Conservation (phyloP, 2,329 filamentous ascomycete genomes). For the Raffaelea arxii region DNA sequence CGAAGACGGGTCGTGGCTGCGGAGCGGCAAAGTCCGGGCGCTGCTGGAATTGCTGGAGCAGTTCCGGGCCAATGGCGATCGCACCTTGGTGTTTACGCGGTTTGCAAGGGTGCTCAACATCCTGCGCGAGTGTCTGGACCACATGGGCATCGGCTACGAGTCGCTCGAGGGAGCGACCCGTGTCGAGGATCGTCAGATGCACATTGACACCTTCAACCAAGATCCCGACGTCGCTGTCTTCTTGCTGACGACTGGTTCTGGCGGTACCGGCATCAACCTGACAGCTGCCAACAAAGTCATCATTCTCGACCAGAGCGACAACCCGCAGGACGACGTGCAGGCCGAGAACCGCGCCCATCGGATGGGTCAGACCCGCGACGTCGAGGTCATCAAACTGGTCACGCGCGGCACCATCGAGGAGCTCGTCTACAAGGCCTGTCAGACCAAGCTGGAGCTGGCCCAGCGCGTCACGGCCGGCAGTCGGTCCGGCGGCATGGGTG, state of each 20-base stretch:
- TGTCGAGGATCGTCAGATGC: slow-evolving; percentile 72
- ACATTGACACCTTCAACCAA: slow-evolving; percentile 79
- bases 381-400: slow-evolving; percentile 83
- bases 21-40: slow-evolving; percentile 75
- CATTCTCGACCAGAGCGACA: slow-evolving; percentile 95
- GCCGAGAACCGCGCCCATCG: slow-evolving; percentile 95
- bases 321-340: slow-evolving; percentile 96
- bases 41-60: slow-evolving; percentile 63
- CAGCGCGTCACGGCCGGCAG: slow-evolving; percentile 35
- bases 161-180: slow-evolving; percentile 79
- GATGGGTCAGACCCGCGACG: slow-evolving; percentile 80
- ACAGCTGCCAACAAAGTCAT: slow-evolving; percentile 95
- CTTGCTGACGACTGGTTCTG: slow-evolving; percentile 84
- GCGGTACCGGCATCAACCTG: slow-evolving; percentile 94
- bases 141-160: slow-evolving; percentile 63
- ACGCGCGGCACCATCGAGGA: slow-evolving; percentile 80
- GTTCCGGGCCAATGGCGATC: slow-evolving; percentile 73
- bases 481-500: slow-evolving; percentile 16
- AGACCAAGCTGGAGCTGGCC: slow-evolving; percentile 88
- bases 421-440: slow-evolving; percentile 80
- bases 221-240: slow-evolving; percentile 77
- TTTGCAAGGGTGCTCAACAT: slow-evolving; percentile 91
- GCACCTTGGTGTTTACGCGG: slow-evolving; percentile 84
- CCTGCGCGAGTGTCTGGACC: slow-evolving; percentile 69
- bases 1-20: slow-evolving; percentile 41